Base-by-base conservation (phyloP, 257 asterid species). In the Fraxinus pennsylvanica region DNA sequence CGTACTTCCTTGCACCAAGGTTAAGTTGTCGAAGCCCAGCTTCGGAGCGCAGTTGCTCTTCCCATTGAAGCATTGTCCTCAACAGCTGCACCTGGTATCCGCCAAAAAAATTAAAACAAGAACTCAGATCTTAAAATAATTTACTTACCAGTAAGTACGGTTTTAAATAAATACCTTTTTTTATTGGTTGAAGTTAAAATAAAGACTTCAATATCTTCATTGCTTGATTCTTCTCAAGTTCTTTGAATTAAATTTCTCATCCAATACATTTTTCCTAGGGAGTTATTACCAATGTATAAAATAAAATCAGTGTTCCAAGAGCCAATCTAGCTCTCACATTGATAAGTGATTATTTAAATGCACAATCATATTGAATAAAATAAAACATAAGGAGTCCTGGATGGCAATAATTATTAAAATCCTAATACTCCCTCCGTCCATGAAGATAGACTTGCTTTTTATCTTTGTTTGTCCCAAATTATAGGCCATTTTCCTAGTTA, bases 21-120 rank as follows among this genome's bases (percentile, higher is more conserved):
- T 63, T 78, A 45, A 73, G 47, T 54, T 78, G 90, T 39, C 75
- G 83, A 75, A 89, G 67, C 68, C 97, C 92, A 52, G 97, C 96
- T 80, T 92, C 97, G 17, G 94, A 85, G 8, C 94, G 90, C 72
- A 94, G 87, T 81, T 94, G 95, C 84, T 92, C 96, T 86, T 94
- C 97, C 98, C 98, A 94, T 45, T 94, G 97, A 75, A 94, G 98
- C 98, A 94, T 94, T 29, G 98, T 92, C 80, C 98, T 88, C 76
- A 94, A 87, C 73, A 94, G 86, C 73, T 85, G 89, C 21, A 94
- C 94, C 98, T 94, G 80, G 79, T 74, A 29, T 19, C 68, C 57
- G 22, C n/a, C 15, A 36, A 43, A 72, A 54, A 54, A 47, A 9
- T 43, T 4, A 30, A 74, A 22, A 61, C n/a, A 61, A n/a, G 13